Evolutionary conservation across 2,329 filamentous ascomycete species (phyloP).

Genomic region (Cryoendolithus antarcticus): DNA sequence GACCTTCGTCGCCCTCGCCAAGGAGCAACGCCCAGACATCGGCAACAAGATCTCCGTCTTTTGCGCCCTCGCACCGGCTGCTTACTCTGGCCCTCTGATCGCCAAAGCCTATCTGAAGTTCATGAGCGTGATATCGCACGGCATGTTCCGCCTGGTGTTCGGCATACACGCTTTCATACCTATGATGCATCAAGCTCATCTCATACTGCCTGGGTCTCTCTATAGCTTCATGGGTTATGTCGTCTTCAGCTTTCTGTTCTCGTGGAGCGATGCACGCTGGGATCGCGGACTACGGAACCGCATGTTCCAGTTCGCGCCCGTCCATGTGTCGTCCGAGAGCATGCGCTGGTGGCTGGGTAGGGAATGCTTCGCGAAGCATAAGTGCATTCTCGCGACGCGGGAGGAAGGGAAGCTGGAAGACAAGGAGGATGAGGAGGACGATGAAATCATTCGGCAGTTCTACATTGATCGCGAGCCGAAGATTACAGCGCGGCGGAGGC

Average conservation of each 20-base stretch:
- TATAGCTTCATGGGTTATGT: slow-evolving; percentile 79
- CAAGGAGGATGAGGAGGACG: slow-evolving; percentile 32
- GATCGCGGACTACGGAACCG: slow-evolving; percentile 65
- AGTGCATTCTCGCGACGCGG: slow-evolving; percentile 72
- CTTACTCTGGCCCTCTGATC: slow-evolving; percentile 76
- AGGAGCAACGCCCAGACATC: slow-evolving; percentile 76
- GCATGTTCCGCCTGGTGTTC: slow-evolving; percentile 68
- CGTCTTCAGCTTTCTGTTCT: slow-evolving; percentile 80
- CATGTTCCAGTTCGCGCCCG: slow-evolving; percentile 85
- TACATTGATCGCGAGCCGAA: slow-evolving; percentile 19
- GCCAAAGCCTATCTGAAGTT: slow-evolving; percentile 85
- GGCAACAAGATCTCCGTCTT: slow-evolving; percentile 77
- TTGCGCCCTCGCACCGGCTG: slow-evolving; percentile 80
- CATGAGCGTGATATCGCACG: slow-evolving; percentile 67
- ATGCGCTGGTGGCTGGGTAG: slow-evolving; percentile 94
- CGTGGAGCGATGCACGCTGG: slow-evolving; percentile 78
- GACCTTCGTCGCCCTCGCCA: slow-evolving; percentile 75
- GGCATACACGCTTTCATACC: slow-evolving; percentile 91
- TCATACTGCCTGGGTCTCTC: slow-evolving; percentile 48
- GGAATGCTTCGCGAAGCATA: slow-evolving; percentile 73
- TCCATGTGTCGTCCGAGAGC: slow-evolving; percentile 77
- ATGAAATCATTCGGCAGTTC: slow-evolving; percentile 26
- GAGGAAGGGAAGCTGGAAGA: slow-evolving; percentile 56
- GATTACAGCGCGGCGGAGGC: slow-evolving; percentile 15
- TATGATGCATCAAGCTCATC: slow-evolving; percentile 79